Evolutionary conservation across 2,329 filamentous ascomycete genomes (phyloP).

Genomic region (Mycosphaerella sp.): DNA sequence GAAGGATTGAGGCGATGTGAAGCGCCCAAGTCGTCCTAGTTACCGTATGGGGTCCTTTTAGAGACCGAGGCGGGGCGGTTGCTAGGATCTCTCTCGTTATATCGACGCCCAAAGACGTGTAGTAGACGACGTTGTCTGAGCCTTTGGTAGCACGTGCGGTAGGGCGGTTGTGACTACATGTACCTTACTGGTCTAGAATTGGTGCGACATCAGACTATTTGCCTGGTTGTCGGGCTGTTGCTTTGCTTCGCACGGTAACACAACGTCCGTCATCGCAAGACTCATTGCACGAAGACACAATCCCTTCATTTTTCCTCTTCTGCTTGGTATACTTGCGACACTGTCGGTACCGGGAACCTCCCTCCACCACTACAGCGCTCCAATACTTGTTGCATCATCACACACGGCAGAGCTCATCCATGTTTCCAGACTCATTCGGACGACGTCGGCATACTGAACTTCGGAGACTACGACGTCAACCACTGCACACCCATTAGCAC

Average conservation of each 20-base stretch:
- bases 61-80: neutral
- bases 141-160: neutral
- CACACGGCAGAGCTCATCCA: conserved; percentile 4
- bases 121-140: neutral
- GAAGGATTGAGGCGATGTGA: neutral
- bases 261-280: neutral
- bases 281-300: neutral
- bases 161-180: neutral
- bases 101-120: neutral
- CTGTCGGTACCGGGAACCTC: neutral
- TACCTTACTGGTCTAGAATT: neutral
- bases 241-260: neutral
- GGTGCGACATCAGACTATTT: neutral
- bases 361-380: neutral
- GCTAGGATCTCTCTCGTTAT: neutral
- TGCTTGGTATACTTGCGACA: neutral
- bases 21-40: neutral
- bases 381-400: neutral
- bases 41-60: neutral
- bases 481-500: neutral
- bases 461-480: conserved; percentile 4
- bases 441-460: conserved; percentile 7
- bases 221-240: neutral
- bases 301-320: neutral
- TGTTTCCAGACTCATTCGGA: conserved; percentile 2